Conservation (phyloP, 2,329 filamentous ascomycete species). For the Nemania serpens region DNA sequence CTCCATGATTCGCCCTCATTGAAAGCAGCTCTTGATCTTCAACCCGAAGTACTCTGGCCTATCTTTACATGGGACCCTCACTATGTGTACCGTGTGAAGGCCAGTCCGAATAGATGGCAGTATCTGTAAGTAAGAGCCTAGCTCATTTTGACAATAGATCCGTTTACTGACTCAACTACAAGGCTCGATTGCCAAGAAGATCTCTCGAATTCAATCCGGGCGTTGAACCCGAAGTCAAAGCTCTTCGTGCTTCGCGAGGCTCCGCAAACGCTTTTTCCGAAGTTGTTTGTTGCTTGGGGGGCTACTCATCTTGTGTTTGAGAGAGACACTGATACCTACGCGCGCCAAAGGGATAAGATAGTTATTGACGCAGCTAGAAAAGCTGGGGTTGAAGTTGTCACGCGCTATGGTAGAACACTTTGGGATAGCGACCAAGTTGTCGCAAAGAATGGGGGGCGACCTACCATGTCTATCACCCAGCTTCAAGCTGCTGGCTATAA, state of each 20-base stretch:
- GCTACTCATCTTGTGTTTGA: conserved; percentile 80
- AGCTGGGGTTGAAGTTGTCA: conserved; percentile 71
- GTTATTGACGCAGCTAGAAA: conserved; percentile 63
- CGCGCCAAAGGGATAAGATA: conserved; percentile 63
- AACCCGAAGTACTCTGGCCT: conserved; percentile 71
- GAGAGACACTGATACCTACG: conserved; percentile 78
- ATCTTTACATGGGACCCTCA: conserved; percentile 83
- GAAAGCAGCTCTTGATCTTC: conserved; percentile 70
- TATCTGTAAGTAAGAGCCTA: conserved; percentile 58
- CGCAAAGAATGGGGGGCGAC: conserved; percentile 66
- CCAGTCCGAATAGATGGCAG: conserved; percentile 75
- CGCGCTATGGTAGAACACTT: conserved; percentile 67
- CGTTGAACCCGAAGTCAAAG: conserved; percentile 69
- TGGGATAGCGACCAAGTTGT: conserved; percentile 76
- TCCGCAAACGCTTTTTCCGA: conserved; percentile 71
- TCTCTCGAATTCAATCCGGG: conserved; percentile 68
- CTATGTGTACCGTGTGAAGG: conserved; percentile 74
- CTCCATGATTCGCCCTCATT: conserved; percentile 78
- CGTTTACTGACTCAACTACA: conserved; percentile 14
- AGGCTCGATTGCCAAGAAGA: conserved; percentile 75
- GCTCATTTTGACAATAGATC: not conserved
- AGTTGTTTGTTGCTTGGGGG: conserved; percentile 73
- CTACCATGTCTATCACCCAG: conserved; percentile 75
- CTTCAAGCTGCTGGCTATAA: conserved; percentile 67
- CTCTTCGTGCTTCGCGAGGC: conserved; percentile 74